These are phyloP conservation scores for Eucalyptus tenuipes DNA, from an alignment of 345 rosid species.

Conservation along the genomic window DNA sequence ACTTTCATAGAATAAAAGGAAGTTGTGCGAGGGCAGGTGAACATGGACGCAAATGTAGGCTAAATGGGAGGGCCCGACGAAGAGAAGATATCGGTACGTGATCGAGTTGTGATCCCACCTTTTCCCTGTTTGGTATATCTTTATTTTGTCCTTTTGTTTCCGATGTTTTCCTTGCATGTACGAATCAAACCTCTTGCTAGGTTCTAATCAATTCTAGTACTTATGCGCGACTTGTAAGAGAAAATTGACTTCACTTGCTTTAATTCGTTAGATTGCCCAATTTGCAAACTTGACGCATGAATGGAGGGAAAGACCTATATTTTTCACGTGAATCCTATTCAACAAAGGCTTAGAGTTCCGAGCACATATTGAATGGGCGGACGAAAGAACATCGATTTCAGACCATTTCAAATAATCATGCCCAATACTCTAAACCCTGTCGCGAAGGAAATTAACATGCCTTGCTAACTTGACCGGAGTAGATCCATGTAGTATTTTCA, in stretches of 20 bases:
- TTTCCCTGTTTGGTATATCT: background rate
- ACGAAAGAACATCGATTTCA: background rate
- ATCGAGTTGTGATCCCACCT: background rate
- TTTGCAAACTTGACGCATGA: background rate
- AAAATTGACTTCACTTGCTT: background rate
- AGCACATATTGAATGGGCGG: background rate
- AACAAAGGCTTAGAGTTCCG: background rate
- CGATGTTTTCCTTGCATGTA: background rate
- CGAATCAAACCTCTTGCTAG: background rate
- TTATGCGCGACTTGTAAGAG: background rate
- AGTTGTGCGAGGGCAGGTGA: background rate
- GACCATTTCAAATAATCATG: background rate
- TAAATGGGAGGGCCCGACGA: background rate
- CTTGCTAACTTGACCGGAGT: background rate
- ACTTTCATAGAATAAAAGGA: background rate
- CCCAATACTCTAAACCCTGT: background rate
- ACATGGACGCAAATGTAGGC: background rate
- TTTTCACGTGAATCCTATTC: background rate
- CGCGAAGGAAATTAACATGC: background rate
- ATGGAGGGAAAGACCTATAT: background rate
- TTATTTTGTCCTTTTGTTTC: background rate
- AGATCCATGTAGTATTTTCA: background rate
- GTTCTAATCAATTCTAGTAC: background rate
- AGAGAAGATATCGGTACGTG: background rate
- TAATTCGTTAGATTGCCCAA: background rate